phyloP scores from a whole-genome alignment of 345 rosid species.

The Heritiera littoralis region DNA sequence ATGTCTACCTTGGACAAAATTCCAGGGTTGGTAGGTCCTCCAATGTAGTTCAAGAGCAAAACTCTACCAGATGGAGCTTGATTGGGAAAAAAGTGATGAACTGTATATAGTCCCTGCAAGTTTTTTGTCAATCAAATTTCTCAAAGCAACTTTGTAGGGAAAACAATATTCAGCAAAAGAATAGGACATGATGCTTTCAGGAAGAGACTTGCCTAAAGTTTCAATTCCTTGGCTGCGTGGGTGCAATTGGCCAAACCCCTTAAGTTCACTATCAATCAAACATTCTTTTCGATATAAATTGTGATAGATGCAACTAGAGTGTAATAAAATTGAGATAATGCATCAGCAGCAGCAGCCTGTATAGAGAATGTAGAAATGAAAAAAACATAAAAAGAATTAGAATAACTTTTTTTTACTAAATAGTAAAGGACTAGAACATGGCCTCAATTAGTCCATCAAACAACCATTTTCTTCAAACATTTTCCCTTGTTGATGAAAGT shows the following conservation, averaged over 20 bases:
- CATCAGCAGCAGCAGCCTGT: conserved; percentile 76
- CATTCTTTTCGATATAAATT: conserved; percentile 76
- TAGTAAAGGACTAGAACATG: neutral
- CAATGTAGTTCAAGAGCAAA: conserved; percentile 80
- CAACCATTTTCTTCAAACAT: neutral
- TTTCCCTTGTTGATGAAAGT: neutral
- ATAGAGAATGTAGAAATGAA: conserved; percentile 6
- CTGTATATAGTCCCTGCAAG: conserved; percentile 84
- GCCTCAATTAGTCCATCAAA: neutral
- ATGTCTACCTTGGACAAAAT: conserved; percentile 67
- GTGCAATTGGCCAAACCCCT: conserved; percentile 96
- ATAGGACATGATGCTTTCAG: neutral
- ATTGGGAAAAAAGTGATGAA: conserved; percentile 86
- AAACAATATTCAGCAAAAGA: conserved; percentile 1
- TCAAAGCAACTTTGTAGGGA: neutral
- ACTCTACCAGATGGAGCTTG: conserved; percentile 80
- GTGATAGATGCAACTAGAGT: conserved; percentile 96
- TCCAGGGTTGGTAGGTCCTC: conserved; percentile 83
- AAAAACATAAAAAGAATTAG: neutral
- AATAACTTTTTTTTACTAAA: neutral
- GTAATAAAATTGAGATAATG: conserved; percentile 77
- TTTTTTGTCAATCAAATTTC: conserved; percentile 2
- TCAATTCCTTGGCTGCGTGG: conserved; percentile 98
- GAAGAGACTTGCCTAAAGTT: conserved; percentile 69
- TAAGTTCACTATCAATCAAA: conserved; percentile 81